Conservation (phyloP, 73 alveolate species). For the Paramecium pentaurelia region DNA sequence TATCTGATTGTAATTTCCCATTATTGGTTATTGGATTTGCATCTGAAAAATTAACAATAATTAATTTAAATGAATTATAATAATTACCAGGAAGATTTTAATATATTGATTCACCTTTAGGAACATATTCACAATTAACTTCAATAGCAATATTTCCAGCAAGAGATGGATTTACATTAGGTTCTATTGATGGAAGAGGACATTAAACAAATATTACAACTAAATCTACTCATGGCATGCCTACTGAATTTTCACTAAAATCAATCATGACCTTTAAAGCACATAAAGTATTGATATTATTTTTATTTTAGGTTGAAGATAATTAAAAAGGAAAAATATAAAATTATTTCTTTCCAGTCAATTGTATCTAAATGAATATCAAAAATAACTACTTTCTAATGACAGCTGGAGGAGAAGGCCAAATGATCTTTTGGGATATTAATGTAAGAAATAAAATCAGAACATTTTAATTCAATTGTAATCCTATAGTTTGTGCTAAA, state of each 20-base stretch:
- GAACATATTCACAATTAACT: conserved; percentile 4
- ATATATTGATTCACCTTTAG: conserved; percentile 13
- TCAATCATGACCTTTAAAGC: conserved; percentile 47
- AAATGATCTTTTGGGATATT: conserved; percentile 49
- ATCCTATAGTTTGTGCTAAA: background rate
- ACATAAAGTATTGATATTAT: background rate
- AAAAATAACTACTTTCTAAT: background rate
- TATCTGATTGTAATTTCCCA: conserved; percentile 18
- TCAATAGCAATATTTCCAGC: background rate
- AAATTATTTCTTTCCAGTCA: conserved; percentile 36
- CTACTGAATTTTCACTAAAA: conserved; percentile 23
- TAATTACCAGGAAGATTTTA: background rate
- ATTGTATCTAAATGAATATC: background rate
- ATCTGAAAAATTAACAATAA: conserved; percentile 2
- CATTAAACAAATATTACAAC: conserved; percentile 22
- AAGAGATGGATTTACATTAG: conserved; percentile 35
- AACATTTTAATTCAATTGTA: background rate
- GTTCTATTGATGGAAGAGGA: conserved; percentile 50
- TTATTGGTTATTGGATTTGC: conserved; percentile 40
- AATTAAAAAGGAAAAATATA: background rate
- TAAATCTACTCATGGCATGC: background rate
- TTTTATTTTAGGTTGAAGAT: conserved; percentile 3
- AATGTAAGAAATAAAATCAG: conserved; percentile 35
- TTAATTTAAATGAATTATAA: background rate
- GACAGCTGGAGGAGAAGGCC: conserved; percentile 59